phyloP scores from a whole-genome alignment of 2,329 filamentous ascomycete genomes.

The Penicillium sp. region DNA sequence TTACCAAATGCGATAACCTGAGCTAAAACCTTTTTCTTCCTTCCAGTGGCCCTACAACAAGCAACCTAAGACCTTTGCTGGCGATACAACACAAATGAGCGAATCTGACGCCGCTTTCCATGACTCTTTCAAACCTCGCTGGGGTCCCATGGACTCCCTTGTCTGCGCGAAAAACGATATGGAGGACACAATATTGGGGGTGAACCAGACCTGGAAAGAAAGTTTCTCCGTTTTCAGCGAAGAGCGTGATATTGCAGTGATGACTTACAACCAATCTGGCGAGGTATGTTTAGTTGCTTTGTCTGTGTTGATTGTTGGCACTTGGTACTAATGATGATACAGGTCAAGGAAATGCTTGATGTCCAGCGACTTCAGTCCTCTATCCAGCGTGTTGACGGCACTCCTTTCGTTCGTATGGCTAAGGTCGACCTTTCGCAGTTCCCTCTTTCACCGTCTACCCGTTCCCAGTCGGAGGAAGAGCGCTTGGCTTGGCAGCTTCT shows the following conservation, averaged over 20 bases:
- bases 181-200: slow-evolving; percentile 19
- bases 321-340: not conserved
- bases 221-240: slow-evolving; percentile 49
- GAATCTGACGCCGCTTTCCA: slow-evolving; percentile 68
- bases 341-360: slow-evolving; percentile 35
- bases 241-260: slow-evolving; percentile 33
- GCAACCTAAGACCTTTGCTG: slow-evolving; percentile 66
- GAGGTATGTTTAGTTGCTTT: slow-evolving; percentile 20
- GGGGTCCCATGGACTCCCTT: slow-evolving; percentile 72
- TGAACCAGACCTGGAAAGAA: slow-evolving; percentile 52
- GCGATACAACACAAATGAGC: slow-evolving; percentile 62
- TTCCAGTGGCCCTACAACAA: slow-evolving; percentile 84
- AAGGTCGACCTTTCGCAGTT: slow-evolving; percentile 38
- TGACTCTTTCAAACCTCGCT: slow-evolving; percentile 72
- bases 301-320: too few species aligned
- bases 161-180: slow-evolving; percentile 58
- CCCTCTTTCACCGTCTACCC: slow-evolving; percentile 28
- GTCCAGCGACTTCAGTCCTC: slow-evolving; percentile 37
- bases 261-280: slow-evolving; percentile 25
- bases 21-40: slow-evolving; percentile 38
- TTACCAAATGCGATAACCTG: slow-evolving; percentile 39
- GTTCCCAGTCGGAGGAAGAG: slow-evolving; percentile 37
- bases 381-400: slow-evolving; percentile 55
- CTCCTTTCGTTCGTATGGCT: slow-evolving; percentile 55
- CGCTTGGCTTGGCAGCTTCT: slow-evolving; percentile 77